A percentile compares a stretch with the other conserved stretches of the same genome.
Conservation (phyloP, 2,329 filamentous ascomycete species). For the Ophiostoma novo-ulmi region DNA sequence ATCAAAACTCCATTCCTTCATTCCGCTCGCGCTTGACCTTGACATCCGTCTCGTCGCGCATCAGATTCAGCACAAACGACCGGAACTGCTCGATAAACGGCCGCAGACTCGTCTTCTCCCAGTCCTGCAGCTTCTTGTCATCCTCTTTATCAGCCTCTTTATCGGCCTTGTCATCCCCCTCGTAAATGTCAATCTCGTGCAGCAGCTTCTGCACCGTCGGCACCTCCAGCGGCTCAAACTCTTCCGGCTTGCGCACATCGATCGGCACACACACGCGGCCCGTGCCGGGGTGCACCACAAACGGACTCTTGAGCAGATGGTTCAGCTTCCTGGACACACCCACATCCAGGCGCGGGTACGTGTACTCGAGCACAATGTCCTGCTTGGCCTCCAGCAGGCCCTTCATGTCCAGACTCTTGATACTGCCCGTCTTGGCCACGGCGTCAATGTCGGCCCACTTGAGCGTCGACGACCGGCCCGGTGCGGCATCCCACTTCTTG, state of each 20-base stretch:
- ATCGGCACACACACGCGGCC: slow-evolving; percentile 95
- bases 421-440: slow-evolving; percentile 69
- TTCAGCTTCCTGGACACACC: slow-evolving; percentile 97
- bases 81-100: slow-evolving; percentile 89
- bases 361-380: slow-evolving; percentile 94
- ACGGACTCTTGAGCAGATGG: slow-evolving; percentile 94
- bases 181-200: slow-evolving; percentile 76
- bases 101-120: slow-evolving; percentile 94
- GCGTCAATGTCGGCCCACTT: slow-evolving; percentile 96
- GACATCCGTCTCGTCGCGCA: slow-evolving; percentile 66
- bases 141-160: slow-evolving; percentile 34
- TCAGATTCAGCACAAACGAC: slow-evolving; percentile 68
- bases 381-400: slow-evolving; percentile 85
- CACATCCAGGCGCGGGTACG: slow-evolving; percentile 92
- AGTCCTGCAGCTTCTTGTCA: slow-evolving; percentile 59
- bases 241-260: slow-evolving; percentile 64
- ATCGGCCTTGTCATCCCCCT: slow-evolving; percentile 32
- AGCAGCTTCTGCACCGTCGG: slow-evolving; percentile 81
- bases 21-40: slow-evolving; percentile 54
- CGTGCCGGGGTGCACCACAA: slow-evolving; percentile 92
- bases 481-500: slow-evolving; percentile 85
- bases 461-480: slow-evolving; percentile 65
- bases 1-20: slow-evolving; percentile 51
- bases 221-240: slow-evolving; percentile 83
- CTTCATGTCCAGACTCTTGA: slow-evolving; percentile 65